Percentiles rank a stretch among this genome's conserved stretches.
These are phyloP conservation scores for Fusarium papillatum DNA, from an alignment of 2,329 filamentous ascomycete genomes.

Conservation along the genomic window DNA sequence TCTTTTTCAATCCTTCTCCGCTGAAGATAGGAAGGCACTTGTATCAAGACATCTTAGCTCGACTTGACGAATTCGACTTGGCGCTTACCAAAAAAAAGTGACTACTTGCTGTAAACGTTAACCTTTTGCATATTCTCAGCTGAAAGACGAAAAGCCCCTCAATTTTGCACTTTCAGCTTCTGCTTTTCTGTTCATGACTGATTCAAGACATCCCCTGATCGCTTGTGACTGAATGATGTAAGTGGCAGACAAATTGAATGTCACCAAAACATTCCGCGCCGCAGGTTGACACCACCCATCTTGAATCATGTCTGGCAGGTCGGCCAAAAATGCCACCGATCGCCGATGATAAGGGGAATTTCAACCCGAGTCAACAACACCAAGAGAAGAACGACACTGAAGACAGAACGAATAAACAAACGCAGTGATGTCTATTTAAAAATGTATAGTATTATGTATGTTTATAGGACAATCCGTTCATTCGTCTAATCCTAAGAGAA, in stretches of 20 bases:
- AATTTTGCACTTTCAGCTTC: background rate
- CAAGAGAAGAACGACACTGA: background rate
- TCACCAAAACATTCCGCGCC: constrained; percentile 22
- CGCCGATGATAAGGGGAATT: background rate
- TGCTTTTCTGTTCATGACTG: background rate
- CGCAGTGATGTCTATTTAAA: background rate
- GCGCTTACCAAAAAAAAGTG: background rate
- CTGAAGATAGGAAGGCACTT: background rate
- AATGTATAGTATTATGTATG: constrained; percentile 39
- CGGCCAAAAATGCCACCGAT: constrained; percentile 8
- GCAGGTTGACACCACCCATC: background rate
- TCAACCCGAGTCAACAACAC: background rate
- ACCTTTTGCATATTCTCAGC: background rate
- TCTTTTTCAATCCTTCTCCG: constrained; percentile 3
- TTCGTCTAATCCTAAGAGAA: constrained; percentile 44
- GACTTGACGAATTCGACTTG: constrained; percentile 3
- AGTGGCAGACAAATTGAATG: constrained; percentile 22
- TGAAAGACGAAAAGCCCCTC: background rate
- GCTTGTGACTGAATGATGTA: constrained; percentile 28
- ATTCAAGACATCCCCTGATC: background rate
- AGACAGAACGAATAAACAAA: background rate
- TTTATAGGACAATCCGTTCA: constrained; percentile 42
- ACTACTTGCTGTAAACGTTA: background rate
- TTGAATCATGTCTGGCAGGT: background rate
- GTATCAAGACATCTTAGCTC: constrained; percentile 3